Evolutionary conservation across 163 green algal species (phyloP).

Genomic region (Coccomyxa subellipsoidea): DNA sequence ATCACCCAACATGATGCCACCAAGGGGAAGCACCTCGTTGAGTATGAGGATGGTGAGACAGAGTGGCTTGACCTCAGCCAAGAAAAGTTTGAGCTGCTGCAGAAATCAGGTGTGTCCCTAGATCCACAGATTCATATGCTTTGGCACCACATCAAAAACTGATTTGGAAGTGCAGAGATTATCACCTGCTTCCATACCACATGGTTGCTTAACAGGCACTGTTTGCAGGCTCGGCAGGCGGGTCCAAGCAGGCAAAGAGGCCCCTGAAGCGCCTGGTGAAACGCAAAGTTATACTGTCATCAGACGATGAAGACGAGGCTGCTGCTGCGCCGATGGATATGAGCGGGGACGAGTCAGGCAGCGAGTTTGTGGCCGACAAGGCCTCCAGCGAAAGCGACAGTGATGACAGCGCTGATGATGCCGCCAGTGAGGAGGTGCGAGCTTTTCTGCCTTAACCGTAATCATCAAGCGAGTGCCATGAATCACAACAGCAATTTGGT

Average conservation of each 20-base stretch:
- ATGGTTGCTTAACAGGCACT: not conserved
- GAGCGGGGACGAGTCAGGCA: not conserved
- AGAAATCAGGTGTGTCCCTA: not conserved
- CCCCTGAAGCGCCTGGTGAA: not conserved
- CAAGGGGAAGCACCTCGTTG: conserved; percentile 46
- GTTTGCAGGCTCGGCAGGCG: not conserved
- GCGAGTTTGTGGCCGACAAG: not conserved
- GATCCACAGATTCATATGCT: not conserved
- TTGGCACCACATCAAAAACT: not conserved
- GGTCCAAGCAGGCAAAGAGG: not conserved
- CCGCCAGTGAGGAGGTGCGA: conserved; percentile 21
- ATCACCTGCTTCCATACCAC: not conserved
- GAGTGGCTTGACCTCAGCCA: conserved; percentile 59
- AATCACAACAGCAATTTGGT: not conserved
- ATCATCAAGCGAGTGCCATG: not conserved
- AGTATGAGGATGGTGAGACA: conserved; percentile 76
- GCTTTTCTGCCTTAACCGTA: not conserved
- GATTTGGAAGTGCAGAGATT: not conserved
- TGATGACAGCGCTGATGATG: conserved; percentile 43
- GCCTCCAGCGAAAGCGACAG: not conserved
- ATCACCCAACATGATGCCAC: conserved; percentile 17
- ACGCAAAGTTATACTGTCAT: not conserved
- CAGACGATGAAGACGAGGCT: not conserved
- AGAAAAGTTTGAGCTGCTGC: conserved; percentile 33
- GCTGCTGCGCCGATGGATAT: not conserved